Percentiles rank a stretch among this genome's conserved stretches.
These are phyloP conservation scores for Gamsiella multidivaricata DNA, from an alignment of 192 early-diverging fungal species.

Conservation along the genomic window DNA sequence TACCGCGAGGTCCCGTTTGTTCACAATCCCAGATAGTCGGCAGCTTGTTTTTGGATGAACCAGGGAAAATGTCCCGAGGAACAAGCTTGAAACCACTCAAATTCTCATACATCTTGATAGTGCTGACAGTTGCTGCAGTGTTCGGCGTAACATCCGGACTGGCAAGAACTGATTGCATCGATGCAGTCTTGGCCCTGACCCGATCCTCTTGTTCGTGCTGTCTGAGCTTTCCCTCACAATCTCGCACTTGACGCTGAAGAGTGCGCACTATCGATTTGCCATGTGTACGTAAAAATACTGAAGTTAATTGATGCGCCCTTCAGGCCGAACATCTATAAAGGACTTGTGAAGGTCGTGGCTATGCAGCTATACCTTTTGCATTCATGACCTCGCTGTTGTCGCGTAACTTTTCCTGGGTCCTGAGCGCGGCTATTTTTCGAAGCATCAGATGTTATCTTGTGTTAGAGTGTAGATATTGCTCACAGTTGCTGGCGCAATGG, in stretches of 20 bases:
- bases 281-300: background rate
- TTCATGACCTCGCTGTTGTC: constrained; percentile 29
- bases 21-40: constrained; percentile 42
- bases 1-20: constrained; percentile 31
- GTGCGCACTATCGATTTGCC: constrained; percentile 35
- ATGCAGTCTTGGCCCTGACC: constrained; percentile 19
- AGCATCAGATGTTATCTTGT: no score
- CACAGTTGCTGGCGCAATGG: no score
- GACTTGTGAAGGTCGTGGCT: background rate
- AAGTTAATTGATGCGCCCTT: background rate
- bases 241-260: constrained; percentile 37
- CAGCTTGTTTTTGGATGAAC: constrained; percentile 7
- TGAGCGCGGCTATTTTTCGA: constrained; percentile 30
- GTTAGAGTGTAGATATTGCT: no score
- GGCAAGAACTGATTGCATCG: constrained; percentile 26
- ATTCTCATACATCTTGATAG: constrained; percentile 38
- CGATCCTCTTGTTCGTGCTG: constrained; percentile 28
- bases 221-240: constrained; percentile 14
- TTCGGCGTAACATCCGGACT: constrained; percentile 24
- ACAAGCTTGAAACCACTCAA: constrained; percentile 28
- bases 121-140: constrained; percentile 2
- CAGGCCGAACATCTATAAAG: no score
- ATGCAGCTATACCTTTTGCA: constrained; percentile 27
- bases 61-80: constrained; percentile 12
- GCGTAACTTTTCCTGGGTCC: constrained; percentile 30